phyloP scores from a whole-genome alignment of 192 early-diverging fungal genomes.

The Coemansia sp. region DNA sequence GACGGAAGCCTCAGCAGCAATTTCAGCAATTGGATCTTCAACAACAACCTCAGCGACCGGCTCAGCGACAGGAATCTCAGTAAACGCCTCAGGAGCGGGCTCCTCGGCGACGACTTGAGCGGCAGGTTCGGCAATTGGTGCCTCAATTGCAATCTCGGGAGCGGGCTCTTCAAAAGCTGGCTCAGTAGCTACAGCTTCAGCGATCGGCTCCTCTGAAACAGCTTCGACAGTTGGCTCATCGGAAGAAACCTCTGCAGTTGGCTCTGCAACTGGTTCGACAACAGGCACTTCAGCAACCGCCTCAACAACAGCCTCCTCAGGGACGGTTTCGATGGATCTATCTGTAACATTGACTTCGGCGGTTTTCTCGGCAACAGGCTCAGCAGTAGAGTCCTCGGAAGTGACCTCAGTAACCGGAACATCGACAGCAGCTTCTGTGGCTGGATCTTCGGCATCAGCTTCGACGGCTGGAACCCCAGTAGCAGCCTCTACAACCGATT shows the following conservation, averaged over 20 bases:
- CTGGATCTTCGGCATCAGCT: too few relatives aligned
- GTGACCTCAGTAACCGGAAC: conserved; percentile 1
- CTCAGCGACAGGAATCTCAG: too few relatives aligned
- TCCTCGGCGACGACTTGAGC: neutral
- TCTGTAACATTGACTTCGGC: neutral
- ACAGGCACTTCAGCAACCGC: neutral
- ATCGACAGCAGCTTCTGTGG: neutral
- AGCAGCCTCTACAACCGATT: neutral
- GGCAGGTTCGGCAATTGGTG: neutral
- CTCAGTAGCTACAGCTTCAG: neutral
- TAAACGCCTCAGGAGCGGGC: neutral
- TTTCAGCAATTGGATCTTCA: neutral
- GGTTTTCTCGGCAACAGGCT: too few relatives aligned
- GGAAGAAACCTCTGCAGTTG: too few relatives aligned
- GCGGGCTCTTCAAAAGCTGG: conserved; percentile 3
- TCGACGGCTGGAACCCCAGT: neutral
- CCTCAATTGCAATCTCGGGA: neutral
- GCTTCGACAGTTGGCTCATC: neutral
- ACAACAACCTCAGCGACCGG: neutral
- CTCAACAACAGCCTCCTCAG: neutral
- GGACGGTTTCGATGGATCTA: neutral
- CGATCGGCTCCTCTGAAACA: neutral
- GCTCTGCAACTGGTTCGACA: too few relatives aligned
- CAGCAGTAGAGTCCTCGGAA: too few relatives aligned
- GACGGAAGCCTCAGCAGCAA: neutral